Base-by-base conservation (phyloP, 805 yeast genomes). In the Teunomyces panamensis region DNA sequence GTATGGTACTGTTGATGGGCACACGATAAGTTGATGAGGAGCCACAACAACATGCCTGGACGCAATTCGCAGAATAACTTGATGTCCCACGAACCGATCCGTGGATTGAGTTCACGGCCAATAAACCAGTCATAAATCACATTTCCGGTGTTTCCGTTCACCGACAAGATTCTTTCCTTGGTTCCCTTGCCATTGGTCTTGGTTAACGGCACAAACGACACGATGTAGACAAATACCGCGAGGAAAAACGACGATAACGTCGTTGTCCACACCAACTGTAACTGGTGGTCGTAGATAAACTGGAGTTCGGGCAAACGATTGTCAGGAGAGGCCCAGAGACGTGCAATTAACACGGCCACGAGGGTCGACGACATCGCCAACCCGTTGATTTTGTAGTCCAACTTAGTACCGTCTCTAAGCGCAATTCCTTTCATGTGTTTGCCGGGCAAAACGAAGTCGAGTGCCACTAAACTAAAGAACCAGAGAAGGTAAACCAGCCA, bases 81-180 rank as follows among this genome's bases (percentile, higher is more conserved):
- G 65, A 94, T 82, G 63, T 94, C 99, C 76, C 91, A 81, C 0
- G 78, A 59, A 1, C 95, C 94, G 49, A 88, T 72, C 56, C 98
- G 77, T 26, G 98, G 99, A 64, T 94, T 94, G 60, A 94, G 74
- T 68, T 92, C 98, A 50, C 99, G 82, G 28, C 99, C 99, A 62
- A 94, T 90, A 62, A 90, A 94, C 97, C 97, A 91, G 61, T 94
- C 97, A 62, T 87, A 92, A 8, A 92, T 56, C 0, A 67, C 55
- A 54, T 79, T 83, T 0, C 89, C 87, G 0, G 96, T 76, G 68
- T 92, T 92, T 2, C 99, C 99, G 39, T 94, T 94, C 34, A 79
- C 65, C 0, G 97, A 91, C 45, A 94, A 73, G 34, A 94, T 81
- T 53, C 87, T 74, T 58, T 88, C 94, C 9, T 71, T 72, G 0